Conservation (phyloP, 352 stramenopile genomes). For the Pythium plurisporium region DNA sequence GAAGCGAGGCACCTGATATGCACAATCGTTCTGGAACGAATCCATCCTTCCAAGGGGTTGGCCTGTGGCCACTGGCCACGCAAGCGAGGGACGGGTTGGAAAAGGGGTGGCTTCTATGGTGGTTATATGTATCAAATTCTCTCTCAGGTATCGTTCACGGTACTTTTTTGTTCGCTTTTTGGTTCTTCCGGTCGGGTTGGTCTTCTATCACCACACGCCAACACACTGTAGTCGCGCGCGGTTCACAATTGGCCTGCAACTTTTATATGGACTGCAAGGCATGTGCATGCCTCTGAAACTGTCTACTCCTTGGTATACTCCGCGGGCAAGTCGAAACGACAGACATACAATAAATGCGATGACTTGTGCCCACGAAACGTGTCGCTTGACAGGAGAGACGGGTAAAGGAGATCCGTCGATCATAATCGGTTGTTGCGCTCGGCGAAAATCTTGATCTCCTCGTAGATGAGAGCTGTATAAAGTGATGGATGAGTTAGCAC, state of each 20-base stretch:
- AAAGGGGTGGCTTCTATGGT: background rate
- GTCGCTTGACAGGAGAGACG: background rate
- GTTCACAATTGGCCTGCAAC: constrained; percentile 1
- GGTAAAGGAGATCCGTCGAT: background rate
- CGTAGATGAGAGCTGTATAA: constrained; percentile 69
- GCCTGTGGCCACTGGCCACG: too few relatives aligned
- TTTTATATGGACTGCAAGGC: background rate
- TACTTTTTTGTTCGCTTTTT: background rate
- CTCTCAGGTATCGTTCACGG: background rate
- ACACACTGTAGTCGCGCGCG: background rate
- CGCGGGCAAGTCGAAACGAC: background rate
- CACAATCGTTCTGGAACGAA: background rate
- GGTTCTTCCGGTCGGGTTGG: background rate
- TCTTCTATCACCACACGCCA: constrained; percentile 8
- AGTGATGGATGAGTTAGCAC: background rate
- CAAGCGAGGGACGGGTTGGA: background rate
- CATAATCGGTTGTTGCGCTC: constrained; percentile 64
- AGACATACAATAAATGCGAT: background rate
- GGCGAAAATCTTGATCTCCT: constrained; percentile 84
- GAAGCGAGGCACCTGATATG: background rate
- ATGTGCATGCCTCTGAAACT: background rate
- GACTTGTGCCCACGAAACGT: background rate
- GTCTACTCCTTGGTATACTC: background rate
- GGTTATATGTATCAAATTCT: constrained; percentile 6
- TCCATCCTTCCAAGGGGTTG: too few relatives aligned